Evolutionary conservation across 2,329 filamentous ascomycete species (phyloP).

Genomic region (Colletotrichum sp.): DNA sequence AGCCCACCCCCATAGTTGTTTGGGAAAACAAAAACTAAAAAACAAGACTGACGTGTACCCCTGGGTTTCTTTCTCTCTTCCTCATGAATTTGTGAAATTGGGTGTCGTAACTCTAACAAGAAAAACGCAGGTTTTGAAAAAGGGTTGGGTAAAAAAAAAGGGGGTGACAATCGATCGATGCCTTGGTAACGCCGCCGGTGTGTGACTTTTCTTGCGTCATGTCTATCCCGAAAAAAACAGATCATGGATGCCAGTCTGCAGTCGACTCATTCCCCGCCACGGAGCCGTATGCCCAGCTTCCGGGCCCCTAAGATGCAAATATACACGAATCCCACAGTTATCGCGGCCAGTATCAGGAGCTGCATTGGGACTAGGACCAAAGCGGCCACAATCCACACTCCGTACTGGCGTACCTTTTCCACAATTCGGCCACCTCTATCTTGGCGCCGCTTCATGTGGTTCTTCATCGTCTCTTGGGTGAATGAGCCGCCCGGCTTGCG

Average conservation of each 20-base stretch:
- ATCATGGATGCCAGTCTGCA: conserved; percentile 7
- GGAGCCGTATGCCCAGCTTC: conserved; percentile 18
- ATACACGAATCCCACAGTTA: conserved; percentile 43
- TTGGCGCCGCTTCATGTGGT: conserved; percentile 33
- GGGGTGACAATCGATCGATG: conserved; percentile 2
- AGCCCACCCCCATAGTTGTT: background rate
- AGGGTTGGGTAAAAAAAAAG: background rate
- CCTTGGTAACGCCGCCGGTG: conserved; percentile 18
- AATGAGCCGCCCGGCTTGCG: conserved; percentile 26
- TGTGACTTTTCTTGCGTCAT: conserved; percentile 15
- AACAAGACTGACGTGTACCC: background rate
- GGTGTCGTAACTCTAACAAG: conserved; percentile 3
- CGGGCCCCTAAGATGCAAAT: conserved; percentile 35
- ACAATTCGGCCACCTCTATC: conserved; percentile 42
- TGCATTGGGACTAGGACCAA: conserved; percentile 52
- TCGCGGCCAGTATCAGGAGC: conserved; percentile 41
- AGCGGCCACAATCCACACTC: conserved; percentile 46
- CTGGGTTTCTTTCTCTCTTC: background rate
- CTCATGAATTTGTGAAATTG: background rate
- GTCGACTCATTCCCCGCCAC: conserved; percentile 17
- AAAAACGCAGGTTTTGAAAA: background rate
- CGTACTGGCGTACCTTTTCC: conserved; percentile 45
- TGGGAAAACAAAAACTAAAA: background rate
- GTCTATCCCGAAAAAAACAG: conserved; percentile 20
- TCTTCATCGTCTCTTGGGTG: conserved; percentile 30